Conservation (phyloP, 257 asterid genomes). For the Capsicum chinense region DNA sequence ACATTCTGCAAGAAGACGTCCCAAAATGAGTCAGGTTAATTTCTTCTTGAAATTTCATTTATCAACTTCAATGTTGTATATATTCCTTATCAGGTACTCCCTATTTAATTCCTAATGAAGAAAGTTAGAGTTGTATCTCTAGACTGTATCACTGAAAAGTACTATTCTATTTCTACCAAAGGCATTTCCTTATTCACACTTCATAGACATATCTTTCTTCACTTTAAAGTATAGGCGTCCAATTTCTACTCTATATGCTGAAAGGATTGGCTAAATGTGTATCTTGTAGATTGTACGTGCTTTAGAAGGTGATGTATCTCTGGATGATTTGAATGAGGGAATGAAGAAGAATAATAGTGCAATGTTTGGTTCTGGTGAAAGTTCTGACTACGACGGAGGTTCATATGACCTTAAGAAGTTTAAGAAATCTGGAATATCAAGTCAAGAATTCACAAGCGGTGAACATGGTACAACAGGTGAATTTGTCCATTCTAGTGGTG, state of each 20-base stretch:
- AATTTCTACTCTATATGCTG: neutral
- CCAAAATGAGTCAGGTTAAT: slow-evolving; percentile 89
- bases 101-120: neutral
- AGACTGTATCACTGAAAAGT: neutral
- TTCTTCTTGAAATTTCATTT: neutral
- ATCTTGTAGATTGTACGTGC: slow-evolving; percentile 70
- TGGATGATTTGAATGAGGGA: slow-evolving; percentile 63
- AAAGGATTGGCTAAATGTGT: neutral
- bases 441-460: slow-evolving; percentile 73
- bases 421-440: slow-evolving; percentile 48
- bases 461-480: slow-evolving; percentile 35
- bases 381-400: slow-evolving; percentile 55
- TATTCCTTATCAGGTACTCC: neutral
- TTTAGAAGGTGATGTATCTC: slow-evolving; percentile 77
- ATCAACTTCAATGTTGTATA: neutral
- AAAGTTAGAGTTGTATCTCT: neutral
- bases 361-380: slow-evolving; percentile 48
- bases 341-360: slow-evolving; percentile 43
- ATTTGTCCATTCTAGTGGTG: slow-evolving; percentile 36
- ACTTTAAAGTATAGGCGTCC: neutral
- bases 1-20: slow-evolving; percentile 86
- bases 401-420: slow-evolving; percentile 45
- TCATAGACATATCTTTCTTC: neutral
- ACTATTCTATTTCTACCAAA: neutral
- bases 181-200: neutral